phyloP scores from a whole-genome alignment of 345 rosid species.

The Abelmoschus esculentus region DNA sequence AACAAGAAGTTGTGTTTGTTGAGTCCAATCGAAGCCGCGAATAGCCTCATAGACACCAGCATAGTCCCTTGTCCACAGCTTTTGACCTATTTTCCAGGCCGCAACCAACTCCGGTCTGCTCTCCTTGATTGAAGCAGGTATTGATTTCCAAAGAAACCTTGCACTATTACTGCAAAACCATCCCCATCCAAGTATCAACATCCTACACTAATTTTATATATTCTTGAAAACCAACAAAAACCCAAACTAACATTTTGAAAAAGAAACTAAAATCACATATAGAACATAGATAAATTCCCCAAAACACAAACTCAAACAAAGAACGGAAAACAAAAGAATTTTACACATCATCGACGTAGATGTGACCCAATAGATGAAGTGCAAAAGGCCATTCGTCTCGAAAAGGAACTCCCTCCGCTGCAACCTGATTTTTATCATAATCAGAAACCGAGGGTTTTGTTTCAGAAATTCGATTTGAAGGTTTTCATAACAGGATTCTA shows the following conservation, averaged over 20 bases:
- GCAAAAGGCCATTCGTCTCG: slow-evolving; percentile 92
- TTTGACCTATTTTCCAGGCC: slow-evolving; percentile 79
- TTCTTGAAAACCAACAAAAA: neutral
- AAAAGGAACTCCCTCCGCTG: slow-evolving; percentile 58
- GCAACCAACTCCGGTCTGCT: slow-evolving; percentile 64
- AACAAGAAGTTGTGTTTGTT: slow-evolving; percentile 49
- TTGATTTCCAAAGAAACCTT: slow-evolving; percentile 78
- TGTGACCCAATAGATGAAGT: slow-evolving; percentile 11
- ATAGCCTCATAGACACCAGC: slow-evolving; percentile 68
- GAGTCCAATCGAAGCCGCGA: slow-evolving; percentile 72
- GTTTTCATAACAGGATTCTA: neutral
- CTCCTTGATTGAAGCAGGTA: slow-evolving; percentile 59
- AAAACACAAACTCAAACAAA: neutral
- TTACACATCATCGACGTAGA: slow-evolving; percentile 9
- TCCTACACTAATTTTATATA: neutral
- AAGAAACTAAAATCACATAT: slow-evolving; percentile 22
- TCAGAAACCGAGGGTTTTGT: neutral
- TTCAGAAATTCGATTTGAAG: neutral
- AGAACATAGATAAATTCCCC: neutral
- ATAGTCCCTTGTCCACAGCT: slow-evolving; percentile 74
- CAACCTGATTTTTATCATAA: slow-evolving; percentile 32
- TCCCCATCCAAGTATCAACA: neutral
- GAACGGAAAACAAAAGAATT: neutral
- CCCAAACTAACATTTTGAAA: neutral
- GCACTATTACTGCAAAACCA: slow-evolving; percentile 59